These are phyloP conservation scores for Fusarium pseudonygamai DNA, from an alignment of 2,329 filamentous ascomycete genomes.

Conservation along the genomic window DNA sequence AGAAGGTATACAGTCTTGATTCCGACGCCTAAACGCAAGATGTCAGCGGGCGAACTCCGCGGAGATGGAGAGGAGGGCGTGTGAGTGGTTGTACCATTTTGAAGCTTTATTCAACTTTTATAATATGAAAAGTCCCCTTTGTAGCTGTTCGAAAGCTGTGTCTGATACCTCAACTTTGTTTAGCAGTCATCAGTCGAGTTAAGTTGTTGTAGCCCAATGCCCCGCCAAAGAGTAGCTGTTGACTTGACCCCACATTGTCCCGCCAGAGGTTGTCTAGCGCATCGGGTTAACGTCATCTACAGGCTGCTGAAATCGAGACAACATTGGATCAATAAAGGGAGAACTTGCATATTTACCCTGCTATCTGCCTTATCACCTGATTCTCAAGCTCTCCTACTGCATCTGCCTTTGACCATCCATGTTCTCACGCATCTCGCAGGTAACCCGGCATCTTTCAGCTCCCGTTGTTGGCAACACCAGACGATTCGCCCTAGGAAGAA, in stretches of 20 bases:
- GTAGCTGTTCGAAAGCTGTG: conserved; percentile 10
- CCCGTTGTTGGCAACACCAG: conserved; percentile 48
- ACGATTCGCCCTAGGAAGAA: conserved; percentile 46
- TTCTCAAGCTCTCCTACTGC: conserved; percentile 2
- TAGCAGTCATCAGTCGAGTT: conserved; percentile 21
- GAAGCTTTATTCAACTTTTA: not conserved
- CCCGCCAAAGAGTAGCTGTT: conserved; percentile 26
- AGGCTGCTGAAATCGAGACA: conserved; percentile 6
- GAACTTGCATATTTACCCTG: conserved; percentile 6
- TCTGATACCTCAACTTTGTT: not conserved
- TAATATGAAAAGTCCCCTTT: not conserved
- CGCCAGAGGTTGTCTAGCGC: conserved; percentile 9
- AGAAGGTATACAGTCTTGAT: conserved; percentile 91
- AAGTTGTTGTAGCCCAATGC: conserved; percentile 19
- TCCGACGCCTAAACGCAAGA: conserved; percentile 67
- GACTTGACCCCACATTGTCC: conserved; percentile 20
- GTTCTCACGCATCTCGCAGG: conserved; percentile 79
- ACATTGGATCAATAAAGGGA: conserved; percentile 12
- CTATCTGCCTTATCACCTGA: not conserved
- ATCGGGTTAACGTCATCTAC: conserved; percentile 33
- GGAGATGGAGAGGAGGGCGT: not conserved
- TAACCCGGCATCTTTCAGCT: conserved; percentile 72
- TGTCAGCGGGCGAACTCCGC: conserved; percentile 18
- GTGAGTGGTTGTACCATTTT: conserved; percentile 27
- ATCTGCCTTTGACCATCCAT: conserved; percentile 56